A percentile compares a stretch with the other conserved stretches of the same genome.
phyloP scores from a whole-genome alignment of 306 rosid species.

The Spatholobus suberectus region DNA sequence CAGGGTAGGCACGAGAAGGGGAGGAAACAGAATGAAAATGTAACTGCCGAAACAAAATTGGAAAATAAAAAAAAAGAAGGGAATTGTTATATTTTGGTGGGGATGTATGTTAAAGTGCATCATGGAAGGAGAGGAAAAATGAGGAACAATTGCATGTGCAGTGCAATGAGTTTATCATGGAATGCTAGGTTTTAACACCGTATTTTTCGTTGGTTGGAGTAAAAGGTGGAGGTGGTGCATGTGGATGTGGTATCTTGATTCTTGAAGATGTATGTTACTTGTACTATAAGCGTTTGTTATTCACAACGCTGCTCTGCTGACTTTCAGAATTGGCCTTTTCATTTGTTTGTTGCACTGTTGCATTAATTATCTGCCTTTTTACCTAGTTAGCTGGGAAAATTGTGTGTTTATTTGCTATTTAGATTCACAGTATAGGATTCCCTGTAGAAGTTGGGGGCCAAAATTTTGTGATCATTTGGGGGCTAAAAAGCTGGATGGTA shows the following conservation, averaged over 20 bases:
- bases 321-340: not conserved
- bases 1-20: slow-evolving; percentile 32
- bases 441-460: not conserved
- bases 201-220: slow-evolving; percentile 41
- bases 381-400: not conserved
- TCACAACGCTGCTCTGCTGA: not conserved
- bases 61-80: too few species aligned
- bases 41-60: slow-evolving; percentile 29
- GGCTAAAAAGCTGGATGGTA: slow-evolving; percentile 30
- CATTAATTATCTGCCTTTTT: not conserved
- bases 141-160: slow-evolving; percentile 42
- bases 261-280: slow-evolving; percentile 46
- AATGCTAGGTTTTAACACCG: slow-evolving; percentile 26
- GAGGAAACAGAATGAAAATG: not conserved
- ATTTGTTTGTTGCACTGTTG: slow-evolving; percentile 15
- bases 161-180: slow-evolving; percentile 39
- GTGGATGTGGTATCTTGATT: slow-evolving; percentile 3
- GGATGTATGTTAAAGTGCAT: too few species aligned
- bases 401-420: slow-evolving; percentile 13
- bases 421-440: not conserved
- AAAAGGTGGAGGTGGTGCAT: slow-evolving; percentile 42
- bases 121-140: too few species aligned
- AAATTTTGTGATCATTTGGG: slow-evolving; percentile 18
- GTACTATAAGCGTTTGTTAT: slow-evolving; percentile 39
- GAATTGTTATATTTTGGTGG: slow-evolving; percentile 36